Percentiles rank a stretch among this genome's conserved stretches.
Evolutionary conservation across 768 basidiomycete species (phyloP).

Genomic region (Russula brevipes): DNA sequence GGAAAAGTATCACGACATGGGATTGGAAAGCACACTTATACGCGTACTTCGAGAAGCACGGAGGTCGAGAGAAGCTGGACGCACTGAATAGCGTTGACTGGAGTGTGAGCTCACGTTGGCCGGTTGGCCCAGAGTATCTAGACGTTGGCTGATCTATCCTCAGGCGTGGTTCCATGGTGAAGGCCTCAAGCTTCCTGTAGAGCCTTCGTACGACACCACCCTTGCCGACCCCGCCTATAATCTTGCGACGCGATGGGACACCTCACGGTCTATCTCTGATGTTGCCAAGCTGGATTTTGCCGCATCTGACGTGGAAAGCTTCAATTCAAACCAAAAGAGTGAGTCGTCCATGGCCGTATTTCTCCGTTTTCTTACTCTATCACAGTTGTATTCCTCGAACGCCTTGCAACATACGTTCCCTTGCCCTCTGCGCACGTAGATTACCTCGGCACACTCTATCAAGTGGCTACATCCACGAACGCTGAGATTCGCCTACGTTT

Average conservation of each 20-base stretch:
- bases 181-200: constrained; percentile 64
- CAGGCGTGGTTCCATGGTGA: constrained; percentile 83
- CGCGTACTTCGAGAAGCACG: constrained; percentile 56
- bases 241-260: constrained; percentile 72
- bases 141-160: neutral
- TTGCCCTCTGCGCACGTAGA: constrained; percentile 56
- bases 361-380: neutral
- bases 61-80: constrained; percentile 55
- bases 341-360: constrained; percentile 23
- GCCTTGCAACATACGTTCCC: constrained; percentile 55
- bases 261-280: constrained; percentile 46
- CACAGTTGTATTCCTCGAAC: constrained; percentile 79
- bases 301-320: constrained; percentile 51
- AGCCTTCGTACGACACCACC: constrained; percentile 68
- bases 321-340: constrained; percentile 78
- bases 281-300: constrained; percentile 50
- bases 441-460: constrained; percentile 53
- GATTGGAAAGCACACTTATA: constrained; percentile 83
- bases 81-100: constrained; percentile 68
- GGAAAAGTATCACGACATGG: constrained; percentile 75
- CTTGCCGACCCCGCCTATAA: constrained; percentile 65
- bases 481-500: constrained; percentile 75
- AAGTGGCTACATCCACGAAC: constrained; percentile 53
- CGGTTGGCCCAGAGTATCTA: neutral
- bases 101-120: constrained; percentile 49